phyloP scores from a whole-genome alignment of 805 yeast species.

The Metschnikowia orientalis region DNA sequence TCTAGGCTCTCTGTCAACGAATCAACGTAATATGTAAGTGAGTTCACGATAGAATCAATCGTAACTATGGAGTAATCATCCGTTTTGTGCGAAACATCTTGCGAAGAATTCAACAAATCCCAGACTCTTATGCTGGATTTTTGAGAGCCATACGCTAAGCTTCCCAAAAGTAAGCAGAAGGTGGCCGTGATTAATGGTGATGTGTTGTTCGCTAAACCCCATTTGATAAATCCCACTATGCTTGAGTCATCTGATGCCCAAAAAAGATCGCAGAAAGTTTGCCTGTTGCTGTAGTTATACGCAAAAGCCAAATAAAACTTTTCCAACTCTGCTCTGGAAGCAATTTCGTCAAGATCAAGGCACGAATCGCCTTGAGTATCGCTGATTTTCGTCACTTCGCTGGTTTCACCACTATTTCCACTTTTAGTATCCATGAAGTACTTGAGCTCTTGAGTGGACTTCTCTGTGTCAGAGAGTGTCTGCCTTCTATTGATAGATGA shows the following conservation, averaged over 20 bases:
- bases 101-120: constrained; percentile 33
- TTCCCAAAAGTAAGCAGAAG: constrained; percentile 72
- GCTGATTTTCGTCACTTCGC: background rate
- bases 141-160: constrained; percentile 59
- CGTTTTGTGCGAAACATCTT: constrained; percentile 25
- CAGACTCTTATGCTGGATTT: constrained; percentile 43
- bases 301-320: constrained; percentile 75
- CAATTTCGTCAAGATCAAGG: constrained; percentile 55
- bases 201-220: constrained; percentile 78
- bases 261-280: constrained; percentile 51
- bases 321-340: constrained; percentile 80
- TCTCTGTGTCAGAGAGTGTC: constrained; percentile 34
- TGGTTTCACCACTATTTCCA: background rate
- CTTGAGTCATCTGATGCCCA: constrained; percentile 56
- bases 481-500: constrained; percentile 38
- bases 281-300: constrained; percentile 61
- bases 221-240: constrained; percentile 73
- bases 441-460: constrained; percentile 2
- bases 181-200: constrained; percentile 80
- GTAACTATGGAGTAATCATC: constrained; percentile 46
- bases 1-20: constrained; percentile 40
- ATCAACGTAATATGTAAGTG: constrained; percentile 50
- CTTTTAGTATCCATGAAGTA: background rate
- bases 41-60: constrained; percentile 51
- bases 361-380: constrained; percentile 10